Evolutionary conservation across 2,329 filamentous ascomycete genomes (phyloP), one percentile per base, ranked within the genome.

Genomic region (Pestalotiopsis sp.): DNA sequence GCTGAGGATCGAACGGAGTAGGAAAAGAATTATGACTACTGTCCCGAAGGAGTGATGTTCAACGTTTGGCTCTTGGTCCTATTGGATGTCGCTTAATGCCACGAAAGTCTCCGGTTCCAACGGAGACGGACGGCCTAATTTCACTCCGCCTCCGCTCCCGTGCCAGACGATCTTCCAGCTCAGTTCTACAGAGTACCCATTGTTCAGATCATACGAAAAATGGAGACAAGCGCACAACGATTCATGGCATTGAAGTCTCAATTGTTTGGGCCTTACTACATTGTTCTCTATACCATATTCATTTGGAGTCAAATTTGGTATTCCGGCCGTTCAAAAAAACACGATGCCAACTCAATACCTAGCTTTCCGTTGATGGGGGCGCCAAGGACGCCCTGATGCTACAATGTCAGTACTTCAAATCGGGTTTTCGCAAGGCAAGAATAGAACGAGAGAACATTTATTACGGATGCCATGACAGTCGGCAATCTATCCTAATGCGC

Each of bases 111-210:
- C 68, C 68, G 67, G 57, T 41, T 69, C 67, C 67, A 52, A 63
- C 60, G 68, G 68, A 67, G 68, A 61, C 59, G 64, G 59, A 67
- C 59, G 65, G 58, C 39, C 11, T 58, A 66, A 67, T 49, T 59
- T 66, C 52, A 41, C 64, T 66, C 64, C 64, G 64, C 20, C 55
- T 38, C 52, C 52, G 64, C 39, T n/a, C 38, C n/a, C n/a, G 12
- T 14, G n/a, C 9, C 23, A 27, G 39, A n/a, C 5, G n/a, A 25
- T 38, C 27, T 39, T 38, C 59, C 17, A 62, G 25, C 17, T n/a
- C 38, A 27, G 4, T 5, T 27, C 27, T 27, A 4, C 27, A 27
- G 27, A 27, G 14, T 11, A 9, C 11, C 20, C 20, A n/a, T 52
- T n/a, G 12, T 17, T n/a, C n/a, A n/a, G 14, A n/a, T 5, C 17